Percentiles rank a stretch among this genome's conserved stretches.
Conservation (phyloP, 139 green algal genomes). For the Chlorella sorokiniana region DNA sequence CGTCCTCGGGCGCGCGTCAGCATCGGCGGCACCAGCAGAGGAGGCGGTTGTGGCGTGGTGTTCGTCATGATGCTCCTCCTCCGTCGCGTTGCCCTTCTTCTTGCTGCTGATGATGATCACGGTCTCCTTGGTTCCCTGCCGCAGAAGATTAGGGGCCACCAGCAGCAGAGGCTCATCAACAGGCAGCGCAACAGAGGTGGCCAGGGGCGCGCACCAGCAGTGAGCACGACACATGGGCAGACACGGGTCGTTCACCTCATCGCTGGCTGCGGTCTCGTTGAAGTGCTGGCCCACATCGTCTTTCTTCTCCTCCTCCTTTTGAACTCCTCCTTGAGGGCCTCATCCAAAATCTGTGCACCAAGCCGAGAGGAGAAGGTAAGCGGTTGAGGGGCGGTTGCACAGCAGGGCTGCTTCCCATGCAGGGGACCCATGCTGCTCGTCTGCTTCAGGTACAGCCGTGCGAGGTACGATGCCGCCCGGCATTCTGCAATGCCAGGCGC, state of each 20-base stretch:
- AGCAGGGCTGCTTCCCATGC: neutral
- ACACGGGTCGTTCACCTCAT: conserved; percentile 35
- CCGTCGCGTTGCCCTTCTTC: conserved; percentile 32
- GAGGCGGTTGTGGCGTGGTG: neutral
- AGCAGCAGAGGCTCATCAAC: neutral
- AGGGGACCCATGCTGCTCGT: neutral
- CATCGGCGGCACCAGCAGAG: neutral
- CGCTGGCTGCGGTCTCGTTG: conserved; percentile 62
- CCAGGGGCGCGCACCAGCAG: neutral
- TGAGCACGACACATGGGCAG: neutral
- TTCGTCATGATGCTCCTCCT: conserved; percentile 42
- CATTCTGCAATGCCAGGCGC: too few relatives aligned
- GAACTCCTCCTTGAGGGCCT: conserved; percentile 73
- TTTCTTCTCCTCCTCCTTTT: conserved; percentile 54
- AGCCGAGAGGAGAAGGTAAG: neutral
- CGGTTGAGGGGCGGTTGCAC: neutral
- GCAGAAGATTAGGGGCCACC: neutral
- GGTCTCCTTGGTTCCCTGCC: conserved; percentile 64
- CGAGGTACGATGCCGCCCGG: too few relatives aligned
- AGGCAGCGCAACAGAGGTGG: neutral
- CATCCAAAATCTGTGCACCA: conserved; percentile 60
- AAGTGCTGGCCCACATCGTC: conserved; percentile 60
- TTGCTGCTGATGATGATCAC: conserved; percentile 68
- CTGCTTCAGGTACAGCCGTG: too few relatives aligned
- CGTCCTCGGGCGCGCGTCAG: neutral